Evolutionary conservation across 495 filamentous ascomycete genomes (phyloP).

Genomic region (Xylaria flabelliformis): DNA sequence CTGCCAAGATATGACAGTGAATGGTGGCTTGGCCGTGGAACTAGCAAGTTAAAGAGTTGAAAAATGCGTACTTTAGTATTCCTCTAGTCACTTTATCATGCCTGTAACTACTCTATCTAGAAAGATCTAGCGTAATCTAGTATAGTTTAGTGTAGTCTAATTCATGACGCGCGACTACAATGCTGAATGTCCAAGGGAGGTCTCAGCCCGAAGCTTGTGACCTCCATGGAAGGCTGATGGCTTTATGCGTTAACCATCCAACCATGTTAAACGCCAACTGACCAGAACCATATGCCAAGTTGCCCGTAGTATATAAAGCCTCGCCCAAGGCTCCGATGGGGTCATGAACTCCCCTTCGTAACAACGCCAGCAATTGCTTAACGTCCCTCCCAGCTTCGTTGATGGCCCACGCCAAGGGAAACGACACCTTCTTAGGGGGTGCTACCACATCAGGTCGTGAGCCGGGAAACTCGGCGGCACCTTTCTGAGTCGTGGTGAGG

Average conservation of each 20-base stretch:
- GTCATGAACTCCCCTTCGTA: slow-evolving; percentile 9
- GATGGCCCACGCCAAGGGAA: slow-evolving; percentile 21
- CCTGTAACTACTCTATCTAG: neutral
- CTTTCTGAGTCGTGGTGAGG: slow-evolving; percentile 14
- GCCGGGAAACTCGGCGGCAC: slow-evolving; percentile 26
- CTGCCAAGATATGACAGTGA: neutral
- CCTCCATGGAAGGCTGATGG: neutral
- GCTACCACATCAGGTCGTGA: slow-evolving; percentile 21
- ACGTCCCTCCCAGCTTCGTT: slow-evolving; percentile 15
- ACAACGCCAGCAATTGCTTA: neutral
- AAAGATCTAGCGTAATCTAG: neutral
- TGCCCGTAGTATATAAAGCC: neutral
- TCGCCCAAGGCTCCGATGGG: neutral
- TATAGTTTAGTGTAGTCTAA: neutral
- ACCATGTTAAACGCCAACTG: slow-evolving; percentile 7
- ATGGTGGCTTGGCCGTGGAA: neutral
- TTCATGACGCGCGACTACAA: neutral
- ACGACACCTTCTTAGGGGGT: slow-evolving; percentile 16
- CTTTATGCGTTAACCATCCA: slow-evolving; percentile 9
- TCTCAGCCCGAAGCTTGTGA: neutral
- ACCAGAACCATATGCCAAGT: slow-evolving; percentile 16
- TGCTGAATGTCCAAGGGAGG: neutral
- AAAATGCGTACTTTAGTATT: neutral
- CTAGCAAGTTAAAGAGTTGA: neutral
- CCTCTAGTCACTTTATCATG: neutral